Percentiles rank a stretch among this genome's conserved stretches.
phyloP scores from a whole-genome alignment of 108 stramenopile genomes.

The Nannochloropsis gaditana region DNA sequence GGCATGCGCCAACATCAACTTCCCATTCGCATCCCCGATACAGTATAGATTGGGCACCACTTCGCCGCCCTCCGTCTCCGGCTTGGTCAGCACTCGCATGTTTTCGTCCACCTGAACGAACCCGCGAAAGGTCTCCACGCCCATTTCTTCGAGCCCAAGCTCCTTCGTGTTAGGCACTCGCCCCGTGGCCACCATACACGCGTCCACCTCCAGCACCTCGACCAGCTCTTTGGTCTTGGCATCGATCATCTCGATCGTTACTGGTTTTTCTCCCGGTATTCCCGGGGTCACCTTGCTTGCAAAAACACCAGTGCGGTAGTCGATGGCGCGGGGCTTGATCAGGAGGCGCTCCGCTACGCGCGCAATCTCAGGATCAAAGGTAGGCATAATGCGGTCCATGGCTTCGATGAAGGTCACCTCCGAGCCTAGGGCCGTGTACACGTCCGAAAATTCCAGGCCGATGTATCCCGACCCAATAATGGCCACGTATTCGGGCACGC shows the following conservation, averaged over 20 bases:
- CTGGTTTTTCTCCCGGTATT: slow-evolving; percentile 88
- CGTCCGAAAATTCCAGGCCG: slow-evolving; percentile 94
- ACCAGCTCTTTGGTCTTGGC: slow-evolving; percentile 96
- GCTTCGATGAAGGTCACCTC: slow-evolving; percentile 96
- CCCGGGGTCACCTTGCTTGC: slow-evolving; percentile 76
- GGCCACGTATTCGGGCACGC: slow-evolving; percentile 92
- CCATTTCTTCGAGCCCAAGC: slow-evolving; percentile 78
- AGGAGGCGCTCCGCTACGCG: slow-evolving; percentile 87
- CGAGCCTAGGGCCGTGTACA: slow-evolving; percentile 90
- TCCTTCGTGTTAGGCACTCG: slow-evolving; percentile 88
- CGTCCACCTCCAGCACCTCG: slow-evolving; percentile 93
- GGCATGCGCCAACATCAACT: slow-evolving; percentile 98
- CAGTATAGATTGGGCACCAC: slow-evolving; percentile 86
- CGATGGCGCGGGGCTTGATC: slow-evolving; percentile 83
- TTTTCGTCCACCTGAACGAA: slow-evolving; percentile 82
- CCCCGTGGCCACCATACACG: slow-evolving; percentile 95
- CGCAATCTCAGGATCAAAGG: slow-evolving; percentile 93
- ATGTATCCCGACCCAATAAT: slow-evolving; percentile 98
- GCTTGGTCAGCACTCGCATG: slow-evolving; percentile 85
- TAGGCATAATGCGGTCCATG: slow-evolving; percentile 84
- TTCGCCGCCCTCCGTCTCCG: slow-evolving; percentile 56
- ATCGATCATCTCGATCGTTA: slow-evolving; percentile 98
- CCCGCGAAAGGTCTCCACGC: slow-evolving; percentile 83
- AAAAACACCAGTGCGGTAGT: slow-evolving; percentile 73
- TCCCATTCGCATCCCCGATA: slow-evolving; percentile 99